Conservation (phyloP, 805 yeast genomes). For the Kazachstania africana region DNA sequence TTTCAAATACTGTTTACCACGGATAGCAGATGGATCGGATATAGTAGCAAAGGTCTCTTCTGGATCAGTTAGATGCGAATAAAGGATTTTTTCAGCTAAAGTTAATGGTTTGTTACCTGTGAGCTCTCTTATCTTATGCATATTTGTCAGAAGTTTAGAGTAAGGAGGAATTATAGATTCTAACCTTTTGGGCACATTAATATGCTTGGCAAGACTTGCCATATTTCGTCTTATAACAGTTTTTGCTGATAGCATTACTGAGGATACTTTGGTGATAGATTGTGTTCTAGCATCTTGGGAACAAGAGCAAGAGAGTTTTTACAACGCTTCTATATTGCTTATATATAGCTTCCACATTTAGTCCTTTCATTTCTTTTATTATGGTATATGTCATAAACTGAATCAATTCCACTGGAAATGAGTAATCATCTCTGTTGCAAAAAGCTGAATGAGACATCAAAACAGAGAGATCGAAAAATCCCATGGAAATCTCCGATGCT, state of each 20-base stretch:
- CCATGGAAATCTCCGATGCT: no score
- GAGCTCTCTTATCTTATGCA: conserved; percentile 51
- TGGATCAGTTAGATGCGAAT: conserved; percentile 85
- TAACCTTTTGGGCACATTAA: conserved; percentile 46
- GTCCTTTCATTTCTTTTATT: no score
- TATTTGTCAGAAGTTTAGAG: conserved; percentile 53
- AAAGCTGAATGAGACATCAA: no score
- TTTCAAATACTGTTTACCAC: conserved; percentile 87
- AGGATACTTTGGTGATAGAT: no score
- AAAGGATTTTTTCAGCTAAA: conserved; percentile 85
- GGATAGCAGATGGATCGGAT: conserved; percentile 39
- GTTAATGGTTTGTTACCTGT: conserved; percentile 71
- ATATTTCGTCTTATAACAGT: conserved; percentile 15
- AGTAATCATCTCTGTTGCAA: no score
- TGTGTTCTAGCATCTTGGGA: no score
- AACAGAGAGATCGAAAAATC: no score
- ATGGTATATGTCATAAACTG: no score
- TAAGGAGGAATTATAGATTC: conserved; percentile 80
- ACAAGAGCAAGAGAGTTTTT: no score
- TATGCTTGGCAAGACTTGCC: conserved; percentile 15
- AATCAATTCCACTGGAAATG: no score
- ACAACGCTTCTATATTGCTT: no score
- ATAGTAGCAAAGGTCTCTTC: conserved; percentile 56
- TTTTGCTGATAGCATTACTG: conserved; percentile 19
- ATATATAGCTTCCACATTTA: no score